These are phyloP conservation scores for Suillus ampliporus DNA, from an alignment of 768 basidiomycete genomes.

Conservation along the genomic window DNA sequence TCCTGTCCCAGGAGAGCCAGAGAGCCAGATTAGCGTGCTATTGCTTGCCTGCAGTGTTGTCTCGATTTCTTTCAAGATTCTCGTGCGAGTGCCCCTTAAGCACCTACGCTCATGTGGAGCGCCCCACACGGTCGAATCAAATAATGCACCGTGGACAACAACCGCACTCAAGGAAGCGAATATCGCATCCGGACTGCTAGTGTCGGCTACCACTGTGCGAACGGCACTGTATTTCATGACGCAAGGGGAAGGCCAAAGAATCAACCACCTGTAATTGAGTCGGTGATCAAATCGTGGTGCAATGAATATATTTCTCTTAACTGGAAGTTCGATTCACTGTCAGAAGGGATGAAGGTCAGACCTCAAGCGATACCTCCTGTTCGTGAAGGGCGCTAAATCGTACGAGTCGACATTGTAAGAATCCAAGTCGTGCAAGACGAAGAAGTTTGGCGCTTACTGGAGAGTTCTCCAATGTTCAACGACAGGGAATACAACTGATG, in stretches of 20 bases:
- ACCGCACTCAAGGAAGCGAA: neutral
- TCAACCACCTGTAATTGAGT: neutral
- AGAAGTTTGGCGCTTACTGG: neutral
- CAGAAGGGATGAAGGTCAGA: neutral
- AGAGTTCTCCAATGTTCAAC: neutral
- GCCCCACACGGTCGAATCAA: neutral
- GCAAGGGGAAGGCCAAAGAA: neutral
- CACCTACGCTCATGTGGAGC: neutral
- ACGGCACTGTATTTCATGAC: neutral
- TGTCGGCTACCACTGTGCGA: neutral
- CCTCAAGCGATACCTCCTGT: neutral
- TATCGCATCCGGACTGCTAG: neutral
- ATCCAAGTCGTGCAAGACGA: neutral
- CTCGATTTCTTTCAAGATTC: neutral
- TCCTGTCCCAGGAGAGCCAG: constrained; percentile 3
- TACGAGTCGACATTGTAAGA: neutral
- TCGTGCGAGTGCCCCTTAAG: neutral
- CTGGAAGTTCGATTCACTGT: neutral
- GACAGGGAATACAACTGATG: neutral
- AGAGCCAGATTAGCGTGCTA: neutral
- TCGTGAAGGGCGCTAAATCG: neutral
- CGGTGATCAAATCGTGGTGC: neutral
- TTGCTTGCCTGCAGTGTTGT: neutral
- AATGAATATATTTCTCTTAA: neutral
- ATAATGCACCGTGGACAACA: neutral